Conservation (phyloP, 331 rosid species). For the Acacia pycnantha region DNA sequence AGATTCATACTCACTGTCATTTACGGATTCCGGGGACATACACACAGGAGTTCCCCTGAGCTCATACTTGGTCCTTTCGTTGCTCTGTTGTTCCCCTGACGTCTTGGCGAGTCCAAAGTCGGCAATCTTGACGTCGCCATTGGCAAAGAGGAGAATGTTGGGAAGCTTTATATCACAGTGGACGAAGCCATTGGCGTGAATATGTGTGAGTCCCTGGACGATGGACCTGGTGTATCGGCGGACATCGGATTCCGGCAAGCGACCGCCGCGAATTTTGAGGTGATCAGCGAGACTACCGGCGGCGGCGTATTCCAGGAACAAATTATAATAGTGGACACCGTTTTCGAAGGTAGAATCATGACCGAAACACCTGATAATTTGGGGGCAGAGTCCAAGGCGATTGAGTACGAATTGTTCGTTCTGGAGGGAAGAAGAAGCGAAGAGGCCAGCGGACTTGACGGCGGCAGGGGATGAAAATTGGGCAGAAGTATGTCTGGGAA, state of each 20-base stretch:
- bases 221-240: slow-evolving; percentile 47
- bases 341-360: slow-evolving; percentile 44
- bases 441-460: slow-evolving; percentile 48
- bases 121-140: slow-evolving; percentile 58
- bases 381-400: slow-evolving; percentile 43
- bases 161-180: slow-evolving; percentile 85
- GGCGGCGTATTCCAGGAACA: slow-evolving; percentile 72
- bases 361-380: slow-evolving; percentile 56
- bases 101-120: slow-evolving; percentile 79
- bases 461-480: slow-evolving; percentile 40
- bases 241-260: slow-evolving; percentile 43
- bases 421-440: slow-evolving; percentile 35
- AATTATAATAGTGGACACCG: slow-evolving; percentile 45
- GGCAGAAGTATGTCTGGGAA: slow-evolving; percentile 8
- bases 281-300: slow-evolving; percentile 57
- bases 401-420: slow-evolving; percentile 58
- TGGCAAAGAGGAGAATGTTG: slow-evolving; percentile 57
- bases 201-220: slow-evolving; percentile 42
- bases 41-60: slow-evolving; percentile 72
- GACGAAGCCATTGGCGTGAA: slow-evolving; percentile 65
- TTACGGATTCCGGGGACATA: slow-evolving; percentile 82
- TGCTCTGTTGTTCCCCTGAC: slow-evolving; percentile 32
- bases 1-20: slow-evolving; percentile 50
- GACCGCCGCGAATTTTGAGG: slow-evolving; percentile 45
- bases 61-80: slow-evolving; percentile 20